Percentiles rank a stretch among this genome's conserved stretches.
Evolutionary conservation across 169 alveolate species (phyloP).

Genomic region (Eimeria falciformis): DNA sequence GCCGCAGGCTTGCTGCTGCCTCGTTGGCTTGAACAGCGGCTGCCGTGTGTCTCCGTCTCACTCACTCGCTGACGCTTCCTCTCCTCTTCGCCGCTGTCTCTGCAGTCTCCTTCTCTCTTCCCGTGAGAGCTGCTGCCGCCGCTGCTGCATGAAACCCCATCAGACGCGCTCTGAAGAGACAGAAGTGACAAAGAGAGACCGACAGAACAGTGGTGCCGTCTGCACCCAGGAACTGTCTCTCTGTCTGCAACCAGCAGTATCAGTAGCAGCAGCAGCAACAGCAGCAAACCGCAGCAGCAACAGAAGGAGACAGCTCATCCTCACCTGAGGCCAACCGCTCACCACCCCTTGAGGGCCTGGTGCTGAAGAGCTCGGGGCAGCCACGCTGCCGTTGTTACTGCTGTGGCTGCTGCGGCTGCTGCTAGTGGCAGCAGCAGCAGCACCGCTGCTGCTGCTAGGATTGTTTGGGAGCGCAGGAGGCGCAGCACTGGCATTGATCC

Average conservation of each 20-base stretch:
- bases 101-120: slow-evolving; percentile 42
- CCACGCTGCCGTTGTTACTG: background rate
- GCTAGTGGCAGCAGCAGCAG: slow-evolving; percentile 4
- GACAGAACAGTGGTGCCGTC: slow-evolving; percentile 14
- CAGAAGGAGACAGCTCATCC: too few species aligned
- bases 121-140: background rate
- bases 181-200: background rate
- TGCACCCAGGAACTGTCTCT: background rate
- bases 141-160: background rate
- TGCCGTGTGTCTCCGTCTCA: background rate
- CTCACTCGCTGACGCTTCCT: background rate
- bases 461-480: background rate
- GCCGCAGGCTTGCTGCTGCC: background rate
- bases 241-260: background rate
- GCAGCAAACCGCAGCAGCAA: too few species aligned
- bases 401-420: slow-evolving; percentile 55
- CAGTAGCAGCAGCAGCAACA: slow-evolving; percentile 32
- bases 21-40: background rate
- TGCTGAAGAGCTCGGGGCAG: background rate
- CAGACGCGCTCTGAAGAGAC: background rate
- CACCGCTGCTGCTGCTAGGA: too few species aligned
- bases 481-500: background rate
- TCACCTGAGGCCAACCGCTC: too few species aligned
- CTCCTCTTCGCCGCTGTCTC: background rate
- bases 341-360: too few species aligned